Conservation (phyloP, 495 filamentous ascomycete genomes). For the Terfezia boudieri region DNA sequence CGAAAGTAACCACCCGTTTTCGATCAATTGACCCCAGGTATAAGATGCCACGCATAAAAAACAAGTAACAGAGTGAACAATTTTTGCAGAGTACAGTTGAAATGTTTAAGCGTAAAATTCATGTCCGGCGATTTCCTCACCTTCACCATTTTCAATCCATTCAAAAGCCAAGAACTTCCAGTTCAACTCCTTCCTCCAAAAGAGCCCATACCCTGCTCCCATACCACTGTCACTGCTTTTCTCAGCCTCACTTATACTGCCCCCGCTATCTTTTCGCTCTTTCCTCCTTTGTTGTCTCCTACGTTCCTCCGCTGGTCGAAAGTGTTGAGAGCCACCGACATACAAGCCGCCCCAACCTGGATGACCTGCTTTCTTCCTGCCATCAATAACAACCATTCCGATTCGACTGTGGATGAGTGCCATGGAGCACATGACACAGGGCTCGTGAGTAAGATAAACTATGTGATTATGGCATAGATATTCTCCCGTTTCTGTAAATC, state of each 20-base stretch:
- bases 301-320: slow-evolving; percentile 3
- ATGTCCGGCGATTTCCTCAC: background rate
- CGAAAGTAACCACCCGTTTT: too few relatives aligned
- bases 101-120: background rate
- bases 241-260: background rate
- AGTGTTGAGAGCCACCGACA: slow-evolving; percentile 26
- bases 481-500: slow-evolving; percentile 21
- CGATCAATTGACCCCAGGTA: too few relatives aligned
- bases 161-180: slow-evolving; percentile 47
- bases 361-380: slow-evolving; percentile 25
- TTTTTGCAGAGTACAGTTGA: too few relatives aligned
- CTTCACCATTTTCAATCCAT: background rate
- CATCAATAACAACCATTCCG: slow-evolving; percentile 52
- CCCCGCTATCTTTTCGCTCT: background rate
- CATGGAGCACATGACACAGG: slow-evolving; percentile 92
- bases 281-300: slow-evolving; percentile 4
- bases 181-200: slow-evolving; percentile 83
- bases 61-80: too few relatives aligned
- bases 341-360: slow-evolving; percentile 34
- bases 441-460: slow-evolving; percentile 81
- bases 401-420: slow-evolving; percentile 82
- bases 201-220: slow-evolving; percentile 53
- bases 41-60: too few relatives aligned
- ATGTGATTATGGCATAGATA: slow-evolving; percentile 86
- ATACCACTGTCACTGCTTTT: slow-evolving; percentile 19